These are phyloP conservation scores for Durio zibethinus DNA, from an alignment of 345 rosid species.

Conservation along the genomic window DNA sequence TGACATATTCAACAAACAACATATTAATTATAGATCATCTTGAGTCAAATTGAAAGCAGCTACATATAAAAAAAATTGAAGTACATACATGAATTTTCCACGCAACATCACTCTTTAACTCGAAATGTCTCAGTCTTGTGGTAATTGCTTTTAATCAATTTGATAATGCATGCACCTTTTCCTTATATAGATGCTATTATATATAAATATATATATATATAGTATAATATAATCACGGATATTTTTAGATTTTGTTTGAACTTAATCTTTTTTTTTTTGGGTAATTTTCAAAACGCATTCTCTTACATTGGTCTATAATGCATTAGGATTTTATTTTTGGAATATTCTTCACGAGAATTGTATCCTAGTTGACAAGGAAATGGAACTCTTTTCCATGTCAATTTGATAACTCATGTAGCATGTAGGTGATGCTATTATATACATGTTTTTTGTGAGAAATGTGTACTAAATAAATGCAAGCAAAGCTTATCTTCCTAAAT, in stretches of 20 bases:
- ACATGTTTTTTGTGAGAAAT: background rate
- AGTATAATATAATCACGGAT: background rate
- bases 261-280: no score
- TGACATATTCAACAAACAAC: background rate
- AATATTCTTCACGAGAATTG: background rate
- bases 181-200: background rate
- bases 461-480: background rate
- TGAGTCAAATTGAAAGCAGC: slow-evolving; percentile 2
- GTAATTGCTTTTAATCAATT: background rate
- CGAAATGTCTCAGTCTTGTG: background rate
- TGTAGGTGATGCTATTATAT: background rate
- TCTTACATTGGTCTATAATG: no score
- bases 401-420: background rate
- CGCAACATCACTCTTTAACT: background rate
- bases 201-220: background rate
- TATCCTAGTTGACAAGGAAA: no score
- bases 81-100: background rate
- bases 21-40: background rate
- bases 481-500: background rate
- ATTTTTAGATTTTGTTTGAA: no score
- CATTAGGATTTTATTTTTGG: no score
- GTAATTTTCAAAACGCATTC: no score
- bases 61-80: background rate
- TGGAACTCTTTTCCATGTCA: background rate
- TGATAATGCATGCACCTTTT: background rate